A percentile compares a stretch with the other conserved stretches of the same genome.
Conservation (phyloP, 257 asterid species). For the Jaltomata sinuosa region DNA sequence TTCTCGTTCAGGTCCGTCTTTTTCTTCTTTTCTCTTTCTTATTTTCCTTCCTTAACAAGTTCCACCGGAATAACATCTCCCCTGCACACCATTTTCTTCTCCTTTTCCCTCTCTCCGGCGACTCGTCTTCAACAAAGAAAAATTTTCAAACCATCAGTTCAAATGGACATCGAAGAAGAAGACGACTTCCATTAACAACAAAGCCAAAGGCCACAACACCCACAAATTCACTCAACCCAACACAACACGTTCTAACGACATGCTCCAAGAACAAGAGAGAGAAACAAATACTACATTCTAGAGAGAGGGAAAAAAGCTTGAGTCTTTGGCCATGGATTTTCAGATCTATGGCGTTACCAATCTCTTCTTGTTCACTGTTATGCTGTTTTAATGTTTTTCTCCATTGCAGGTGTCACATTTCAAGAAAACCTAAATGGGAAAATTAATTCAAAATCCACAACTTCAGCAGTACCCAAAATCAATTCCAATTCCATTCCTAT, state of each 20-base stretch:
- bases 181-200: too few relatives aligned
- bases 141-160: too few relatives aligned
- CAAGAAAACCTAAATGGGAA: constrained; percentile 27
- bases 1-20: too few relatives aligned
- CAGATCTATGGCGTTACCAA: constrained; percentile 65
- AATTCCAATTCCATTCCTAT: constrained; percentile 88
- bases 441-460: not conserved
- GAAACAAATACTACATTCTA: not conserved
- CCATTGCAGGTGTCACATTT: constrained; percentile 18
- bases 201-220: not conserved
- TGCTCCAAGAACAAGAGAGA: not conserved
- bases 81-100: too few relatives aligned
- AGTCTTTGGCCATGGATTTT: constrained; percentile 50
- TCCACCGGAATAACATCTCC: too few relatives aligned
- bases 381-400: not conserved
- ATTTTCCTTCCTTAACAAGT: too few relatives aligned
- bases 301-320: not conserved
- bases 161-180: too few relatives aligned
- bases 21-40: too few relatives aligned
- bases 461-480: constrained; percentile 23
- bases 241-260: not conserved
- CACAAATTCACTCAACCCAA: constrained; percentile 19
- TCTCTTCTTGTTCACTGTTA: not conserved
- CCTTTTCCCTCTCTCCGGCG: too few relatives aligned
- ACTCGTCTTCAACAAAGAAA: too few relatives aligned